phyloP scores from a whole-genome alignment of 441 rosid genomes.

The Isatis lusitanica region DNA sequence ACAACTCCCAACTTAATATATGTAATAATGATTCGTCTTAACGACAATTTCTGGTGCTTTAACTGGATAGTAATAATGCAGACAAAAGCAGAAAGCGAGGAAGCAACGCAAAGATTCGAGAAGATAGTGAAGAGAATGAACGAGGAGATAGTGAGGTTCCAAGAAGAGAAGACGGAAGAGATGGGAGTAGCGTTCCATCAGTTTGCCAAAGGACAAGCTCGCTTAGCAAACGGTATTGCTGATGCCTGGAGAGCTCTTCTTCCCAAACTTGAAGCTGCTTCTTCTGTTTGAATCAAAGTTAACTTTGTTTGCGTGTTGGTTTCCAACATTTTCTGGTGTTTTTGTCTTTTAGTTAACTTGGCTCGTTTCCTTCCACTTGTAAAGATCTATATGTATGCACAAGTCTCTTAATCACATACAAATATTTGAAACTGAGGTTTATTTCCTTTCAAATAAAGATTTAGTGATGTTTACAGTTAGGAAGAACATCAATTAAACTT shows the following conservation, averaged over 20 bases:
- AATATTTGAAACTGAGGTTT: not conserved
- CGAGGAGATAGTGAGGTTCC: constrained; percentile 89
- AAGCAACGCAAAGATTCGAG: constrained; percentile 75
- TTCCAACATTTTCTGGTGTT: constrained; percentile 14
- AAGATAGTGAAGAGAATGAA: constrained; percentile 73
- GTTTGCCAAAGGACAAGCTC: constrained; percentile 94
- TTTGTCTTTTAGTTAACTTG: constrained; percentile 14
- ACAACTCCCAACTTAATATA: not conserved
- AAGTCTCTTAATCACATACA: not conserved
- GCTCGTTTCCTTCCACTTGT: constrained; percentile 32
- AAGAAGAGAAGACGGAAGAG: constrained; percentile 85
- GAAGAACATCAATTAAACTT: too few relatives aligned
- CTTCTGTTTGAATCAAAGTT: constrained; percentile 13
- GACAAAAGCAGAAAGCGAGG: constrained; percentile 85
- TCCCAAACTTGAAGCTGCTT: constrained; percentile 80
- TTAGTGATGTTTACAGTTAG: not conserved
- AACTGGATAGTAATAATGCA: constrained; percentile 41
- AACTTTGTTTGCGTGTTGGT: not conserved
- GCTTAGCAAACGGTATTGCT: constrained; percentile 72
- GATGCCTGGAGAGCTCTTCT: constrained; percentile 99
- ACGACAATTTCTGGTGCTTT: constrained; percentile 1
- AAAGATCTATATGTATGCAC: constrained; percentile 13
- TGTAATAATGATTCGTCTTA: constrained; percentile 5
- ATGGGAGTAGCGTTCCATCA: constrained; percentile 92
- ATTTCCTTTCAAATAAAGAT: not conserved